Conservation (phyloP, 768 basidiomycete species). For the Podaxis carcinomalis region DNA sequence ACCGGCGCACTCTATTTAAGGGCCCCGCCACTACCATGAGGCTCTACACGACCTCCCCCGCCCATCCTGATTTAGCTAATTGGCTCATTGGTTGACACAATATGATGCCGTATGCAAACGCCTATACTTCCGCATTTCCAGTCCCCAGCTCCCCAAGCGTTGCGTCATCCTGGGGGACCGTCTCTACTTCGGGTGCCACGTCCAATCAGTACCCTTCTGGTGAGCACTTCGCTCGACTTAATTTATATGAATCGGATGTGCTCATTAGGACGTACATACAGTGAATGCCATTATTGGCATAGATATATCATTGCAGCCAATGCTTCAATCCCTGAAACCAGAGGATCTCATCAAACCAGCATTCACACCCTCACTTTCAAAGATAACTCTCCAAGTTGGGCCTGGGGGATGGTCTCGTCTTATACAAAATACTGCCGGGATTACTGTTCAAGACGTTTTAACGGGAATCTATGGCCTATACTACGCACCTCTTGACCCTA, state of each 20-base stretch:
- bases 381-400: neutral
- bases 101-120: neutral
- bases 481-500: neutral
- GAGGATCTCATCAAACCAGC: neutral
- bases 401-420: neutral
- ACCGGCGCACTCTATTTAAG: conserved; percentile 1
- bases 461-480: neutral
- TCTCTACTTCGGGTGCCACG: neutral
- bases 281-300: neutral
- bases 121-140: neutral
- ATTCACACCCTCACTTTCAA: neutral
- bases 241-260: neutral
- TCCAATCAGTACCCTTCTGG: neutral
- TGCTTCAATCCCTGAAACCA: neutral
- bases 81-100: neutral
- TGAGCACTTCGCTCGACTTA: neutral
- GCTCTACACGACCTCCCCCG: neutral
- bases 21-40: neutral
- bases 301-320: neutral
- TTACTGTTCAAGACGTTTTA: conserved; percentile 9
- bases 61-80: neutral
- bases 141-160: neutral
- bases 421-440: neutral
- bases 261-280: neutral
- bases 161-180: conserved; percentile 3